A percentile compares a stretch with the other conserved stretches of the same genome.
These are phyloP conservation scores for Extremus antarcticus DNA, from an alignment of 495 filamentous ascomycete genomes.

Conservation along the genomic window DNA sequence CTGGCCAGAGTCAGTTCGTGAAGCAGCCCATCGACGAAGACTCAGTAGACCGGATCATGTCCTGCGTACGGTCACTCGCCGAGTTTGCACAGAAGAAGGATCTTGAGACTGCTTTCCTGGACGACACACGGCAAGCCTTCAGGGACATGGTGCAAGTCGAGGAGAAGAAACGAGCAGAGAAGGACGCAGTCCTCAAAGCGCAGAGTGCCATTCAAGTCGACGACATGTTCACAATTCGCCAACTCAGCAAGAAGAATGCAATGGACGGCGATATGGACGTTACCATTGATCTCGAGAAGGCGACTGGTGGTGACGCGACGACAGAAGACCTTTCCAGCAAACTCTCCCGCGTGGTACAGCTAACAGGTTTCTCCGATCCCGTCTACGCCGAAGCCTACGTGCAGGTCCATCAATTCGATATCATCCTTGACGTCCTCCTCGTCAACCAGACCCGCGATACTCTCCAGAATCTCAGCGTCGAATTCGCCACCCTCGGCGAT, in stretches of 20 bases:
- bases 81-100: slow-evolving; percentile 85
- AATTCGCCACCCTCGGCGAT: slow-evolving; percentile 95
- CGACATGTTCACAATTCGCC: slow-evolving; percentile 83
- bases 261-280: slow-evolving; percentile 74
- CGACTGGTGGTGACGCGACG: slow-evolving; percentile 77
- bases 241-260: slow-evolving; percentile 85
- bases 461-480: slow-evolving; percentile 90
- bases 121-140: slow-evolving; percentile 95
- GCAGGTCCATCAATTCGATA: slow-evolving; percentile 98
- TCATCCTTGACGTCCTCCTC: slow-evolving; percentile 89
- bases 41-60: slow-evolving; percentile 94
- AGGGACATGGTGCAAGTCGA: slow-evolving; percentile 96
- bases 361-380: slow-evolving; percentile 96
- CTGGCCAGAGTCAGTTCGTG: slow-evolving; percentile 94
- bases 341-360: slow-evolving; percentile 87
- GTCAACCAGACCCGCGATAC: slow-evolving; percentile 98
- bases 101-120: slow-evolving; percentile 82
- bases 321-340: slow-evolving; percentile 85
- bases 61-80: slow-evolving; percentile 81
- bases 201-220: slow-evolving; percentile 93
- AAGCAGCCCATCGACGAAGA: slow-evolving; percentile 97
- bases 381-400: slow-evolving; percentile 98
- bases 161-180: slow-evolving; percentile 89
- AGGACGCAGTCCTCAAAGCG: slow-evolving; percentile 82
- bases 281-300: slow-evolving; percentile 83